These are phyloP conservation scores for Coprinopsis marcescibilis DNA, from an alignment of 768 basidiomycete genomes.

Conservation along the genomic window DNA sequence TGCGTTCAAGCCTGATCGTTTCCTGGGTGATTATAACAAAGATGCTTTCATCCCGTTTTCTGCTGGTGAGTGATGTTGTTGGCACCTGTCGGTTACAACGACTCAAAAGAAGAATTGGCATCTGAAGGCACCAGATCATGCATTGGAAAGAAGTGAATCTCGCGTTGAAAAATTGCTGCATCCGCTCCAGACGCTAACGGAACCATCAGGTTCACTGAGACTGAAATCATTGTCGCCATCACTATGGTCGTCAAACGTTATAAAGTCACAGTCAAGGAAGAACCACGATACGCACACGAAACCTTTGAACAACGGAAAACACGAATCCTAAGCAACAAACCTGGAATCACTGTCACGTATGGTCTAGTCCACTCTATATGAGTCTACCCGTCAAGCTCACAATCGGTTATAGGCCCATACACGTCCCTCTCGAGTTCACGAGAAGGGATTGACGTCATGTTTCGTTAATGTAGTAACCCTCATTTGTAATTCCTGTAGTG, in stretches of 20 bases:
- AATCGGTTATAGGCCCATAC: constrained; percentile 17
- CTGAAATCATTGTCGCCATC: constrained; percentile 45
- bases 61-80: constrained; percentile 7
- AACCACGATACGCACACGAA: constrained; percentile 41
- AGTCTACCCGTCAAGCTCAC: background rate
- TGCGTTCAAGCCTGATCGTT: constrained; percentile 27
- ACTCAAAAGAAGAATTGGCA: no score
- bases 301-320: constrained; percentile 40
- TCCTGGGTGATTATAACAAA: constrained; percentile 14
- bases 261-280: constrained; percentile 43
- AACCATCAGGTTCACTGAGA: constrained; percentile 41
- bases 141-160: constrained; percentile 35
- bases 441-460: constrained; percentile 4
- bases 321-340: constrained; percentile 31
- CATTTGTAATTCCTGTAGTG: background rate
- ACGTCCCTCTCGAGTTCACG: constrained; percentile 18
- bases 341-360: constrained; percentile 41
- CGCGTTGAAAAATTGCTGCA: background rate
- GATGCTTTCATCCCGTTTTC: constrained; percentile 16
- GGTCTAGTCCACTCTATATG: constrained; percentile 16
- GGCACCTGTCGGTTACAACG: no score
- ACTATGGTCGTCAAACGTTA: constrained; percentile 42
- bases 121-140: constrained; percentile 38
- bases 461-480: background rate
- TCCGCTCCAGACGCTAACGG: background rate